Evolutionary conservation across 805 yeast species (phyloP).

Genomic region (Isabelozyma pseudorhagii): DNA sequence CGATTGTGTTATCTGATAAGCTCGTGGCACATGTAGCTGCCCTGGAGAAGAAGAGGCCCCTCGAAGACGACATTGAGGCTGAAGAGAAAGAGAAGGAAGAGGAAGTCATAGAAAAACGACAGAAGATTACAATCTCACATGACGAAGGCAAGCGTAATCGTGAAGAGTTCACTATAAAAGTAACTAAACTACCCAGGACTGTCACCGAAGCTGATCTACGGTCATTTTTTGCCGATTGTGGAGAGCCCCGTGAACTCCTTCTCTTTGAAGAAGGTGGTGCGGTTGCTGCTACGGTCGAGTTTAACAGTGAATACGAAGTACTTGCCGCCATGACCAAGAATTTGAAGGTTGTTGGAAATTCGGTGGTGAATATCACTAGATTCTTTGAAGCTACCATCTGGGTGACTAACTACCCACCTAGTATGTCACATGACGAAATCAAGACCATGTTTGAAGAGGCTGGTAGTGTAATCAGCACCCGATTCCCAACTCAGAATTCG

Average conservation of each 20-base stretch:
- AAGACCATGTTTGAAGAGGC: slow-evolving; percentile 33
- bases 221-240: slow-evolving; percentile 59
- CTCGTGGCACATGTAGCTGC: slow-evolving; percentile 9
- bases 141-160: slow-evolving; percentile 41
- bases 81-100: slow-evolving; percentile 2
- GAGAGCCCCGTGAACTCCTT: slow-evolving; percentile 41
- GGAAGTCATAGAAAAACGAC: not conserved
- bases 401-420: slow-evolving; percentile 73
- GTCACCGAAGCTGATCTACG: slow-evolving; percentile 37
- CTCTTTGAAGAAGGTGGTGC: slow-evolving; percentile 10
- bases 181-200: slow-evolving; percentile 43
- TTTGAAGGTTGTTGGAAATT: slow-evolving; percentile 42
- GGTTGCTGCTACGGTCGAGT: slow-evolving; percentile 57
- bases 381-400: slow-evolving; percentile 55
- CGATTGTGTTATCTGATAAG: slow-evolving; percentile 21
- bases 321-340: slow-evolving; percentile 61
- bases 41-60: slow-evolving; percentile 2
- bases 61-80: slow-evolving; percentile 3
- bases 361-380: slow-evolving; percentile 43
- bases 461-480: slow-evolving; percentile 45
- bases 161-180: slow-evolving; percentile 58
- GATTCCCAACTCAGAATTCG: slow-evolving; percentile 60
- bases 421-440: slow-evolving; percentile 38
- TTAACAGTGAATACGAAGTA: slow-evolving; percentile 44
- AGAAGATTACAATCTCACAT: slow-evolving; percentile 1